Conservation (phyloP, 352 stramenopile species). For the Globisporangium rhizosaccharum region DNA sequence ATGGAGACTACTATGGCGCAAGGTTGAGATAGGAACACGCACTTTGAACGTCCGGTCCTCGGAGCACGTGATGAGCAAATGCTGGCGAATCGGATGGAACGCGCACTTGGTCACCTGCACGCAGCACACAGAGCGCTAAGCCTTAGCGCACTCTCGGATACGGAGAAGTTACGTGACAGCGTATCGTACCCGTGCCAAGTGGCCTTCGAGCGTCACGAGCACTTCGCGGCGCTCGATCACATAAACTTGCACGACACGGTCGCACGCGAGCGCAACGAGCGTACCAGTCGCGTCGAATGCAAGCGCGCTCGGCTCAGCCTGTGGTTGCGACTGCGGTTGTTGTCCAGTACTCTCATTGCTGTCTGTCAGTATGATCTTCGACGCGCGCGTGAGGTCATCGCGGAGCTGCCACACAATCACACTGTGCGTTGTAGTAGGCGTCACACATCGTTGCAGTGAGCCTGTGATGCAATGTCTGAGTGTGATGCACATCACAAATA, state of each 20-base stretch:
- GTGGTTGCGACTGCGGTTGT: conserved; percentile 10
- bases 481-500: neutral
- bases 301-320: conserved; percentile 34
- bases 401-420: conserved; percentile 61
- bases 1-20: too few species aligned
- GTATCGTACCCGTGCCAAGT: conserved; percentile 42
- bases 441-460: neutral
- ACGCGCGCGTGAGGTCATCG: conserved; percentile 14
- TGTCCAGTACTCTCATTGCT: neutral
- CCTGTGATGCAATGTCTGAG: too few species aligned
- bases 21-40: neutral
- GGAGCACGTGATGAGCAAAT: conserved; percentile 65
- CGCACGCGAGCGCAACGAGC: conserved; percentile 46
- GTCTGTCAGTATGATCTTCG: conserved; percentile 34
- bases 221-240: conserved; percentile 46
- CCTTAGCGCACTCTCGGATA: neutral
- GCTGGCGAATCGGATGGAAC: conserved; percentile 65
- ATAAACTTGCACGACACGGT: conserved; percentile 50
- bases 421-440: conserved; percentile 17
- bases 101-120: conserved; percentile 59
- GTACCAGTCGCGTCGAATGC: conserved; percentile 64
- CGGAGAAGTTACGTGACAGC: neutral
- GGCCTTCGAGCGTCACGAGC: conserved; percentile 63
- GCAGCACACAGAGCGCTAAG: neutral
- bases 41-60: conserved; percentile 87